Percentiles rank a stretch among this genome's conserved stretches.
phyloP scores from a whole-genome alignment of 108 stramenopile species.

The Skeletonema tropicum region DNA sequence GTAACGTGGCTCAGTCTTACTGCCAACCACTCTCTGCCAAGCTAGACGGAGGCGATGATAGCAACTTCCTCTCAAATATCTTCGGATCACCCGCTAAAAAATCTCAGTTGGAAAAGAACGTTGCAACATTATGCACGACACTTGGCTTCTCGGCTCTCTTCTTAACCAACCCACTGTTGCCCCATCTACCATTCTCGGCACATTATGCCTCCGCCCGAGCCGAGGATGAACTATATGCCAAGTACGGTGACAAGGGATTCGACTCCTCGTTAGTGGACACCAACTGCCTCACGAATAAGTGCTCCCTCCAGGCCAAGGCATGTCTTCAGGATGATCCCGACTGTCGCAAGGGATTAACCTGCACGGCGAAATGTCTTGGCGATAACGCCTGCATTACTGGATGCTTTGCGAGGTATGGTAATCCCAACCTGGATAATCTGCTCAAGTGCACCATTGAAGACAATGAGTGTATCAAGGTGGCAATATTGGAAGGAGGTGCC shows the following conservation, averaged over 20 bases:
- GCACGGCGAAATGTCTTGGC: constrained; percentile 92
- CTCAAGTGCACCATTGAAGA: constrained; percentile 97
- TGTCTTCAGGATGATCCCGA: constrained; percentile 87
- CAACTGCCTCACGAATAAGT: constrained; percentile 83
- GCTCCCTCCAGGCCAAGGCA: constrained; percentile 83
- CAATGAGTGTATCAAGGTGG: constrained; percentile 96
- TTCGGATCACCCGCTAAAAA: constrained; percentile 11
- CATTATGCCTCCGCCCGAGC: constrained; percentile 61
- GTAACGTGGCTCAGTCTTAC: not conserved
- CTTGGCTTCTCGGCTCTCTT: constrained; percentile 47
- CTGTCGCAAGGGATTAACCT: constrained; percentile 92
- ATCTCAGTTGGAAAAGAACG: constrained; percentile 35
- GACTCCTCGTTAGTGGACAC: constrained; percentile 88
- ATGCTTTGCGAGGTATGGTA: constrained; percentile 97
- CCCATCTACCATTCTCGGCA: constrained; percentile 37
- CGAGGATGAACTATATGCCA: constrained; percentile 87
- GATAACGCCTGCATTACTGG: constrained; percentile 95
- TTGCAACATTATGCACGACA: constrained; percentile 43
- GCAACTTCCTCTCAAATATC: not conserved
- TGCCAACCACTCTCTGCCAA: constrained; percentile 17
- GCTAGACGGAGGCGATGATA: not conserved
- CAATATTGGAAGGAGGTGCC: constrained; percentile 88
- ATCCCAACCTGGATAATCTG: constrained; percentile 87
- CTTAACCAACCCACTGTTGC: constrained; percentile 47
- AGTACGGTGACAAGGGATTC: constrained; percentile 84